Evolutionary conservation across 805 yeast species (phyloP).

Genomic region (Candida glaebosa): DNA sequence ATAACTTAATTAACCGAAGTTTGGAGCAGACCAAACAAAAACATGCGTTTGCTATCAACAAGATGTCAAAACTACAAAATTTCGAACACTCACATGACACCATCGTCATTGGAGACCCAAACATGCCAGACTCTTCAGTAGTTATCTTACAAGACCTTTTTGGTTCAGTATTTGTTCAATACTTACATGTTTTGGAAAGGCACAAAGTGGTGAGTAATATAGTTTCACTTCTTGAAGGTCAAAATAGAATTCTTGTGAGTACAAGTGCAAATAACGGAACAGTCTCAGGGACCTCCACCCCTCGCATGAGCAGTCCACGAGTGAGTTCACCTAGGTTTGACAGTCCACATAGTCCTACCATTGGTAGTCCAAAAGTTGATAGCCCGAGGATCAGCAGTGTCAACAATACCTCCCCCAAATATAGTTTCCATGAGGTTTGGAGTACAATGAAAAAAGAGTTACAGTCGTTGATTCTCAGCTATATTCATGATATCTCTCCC

Average conservation of each 20-base stretch:
- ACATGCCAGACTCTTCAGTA: constrained; percentile 47
- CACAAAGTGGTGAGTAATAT: constrained; percentile 66
- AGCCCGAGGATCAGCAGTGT: background rate
- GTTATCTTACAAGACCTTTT: constrained; percentile 66
- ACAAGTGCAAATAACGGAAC: background rate
- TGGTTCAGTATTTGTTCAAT: constrained; percentile 62
- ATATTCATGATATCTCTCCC: constrained; percentile 25
- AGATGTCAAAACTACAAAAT: constrained; percentile 27
- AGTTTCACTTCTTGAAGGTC: constrained; percentile 28
- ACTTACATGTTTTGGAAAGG: constrained; percentile 61
- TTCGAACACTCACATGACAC: constrained; percentile 20
- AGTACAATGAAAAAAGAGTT: constrained; percentile 29
- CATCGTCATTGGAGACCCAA: constrained; percentile 22
- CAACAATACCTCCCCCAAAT: background rate
- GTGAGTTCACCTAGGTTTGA: background rate
- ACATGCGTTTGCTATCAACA: constrained; percentile 38
- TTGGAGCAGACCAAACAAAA: constrained; percentile 62
- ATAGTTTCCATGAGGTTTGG: constrained; percentile 28
- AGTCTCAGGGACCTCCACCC: background rate
- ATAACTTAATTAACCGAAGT: constrained; percentile 56
- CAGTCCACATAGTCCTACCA: constrained; percentile 1
- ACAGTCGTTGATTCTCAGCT: constrained; percentile 26
- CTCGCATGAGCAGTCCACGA: constrained; percentile 1
- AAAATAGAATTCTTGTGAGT: background rate
- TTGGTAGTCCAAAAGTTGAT: background rate